Conservation (phyloP, 1,284 basidiomycete species). For the Sporisorium iseilematis-ciliati region DNA sequence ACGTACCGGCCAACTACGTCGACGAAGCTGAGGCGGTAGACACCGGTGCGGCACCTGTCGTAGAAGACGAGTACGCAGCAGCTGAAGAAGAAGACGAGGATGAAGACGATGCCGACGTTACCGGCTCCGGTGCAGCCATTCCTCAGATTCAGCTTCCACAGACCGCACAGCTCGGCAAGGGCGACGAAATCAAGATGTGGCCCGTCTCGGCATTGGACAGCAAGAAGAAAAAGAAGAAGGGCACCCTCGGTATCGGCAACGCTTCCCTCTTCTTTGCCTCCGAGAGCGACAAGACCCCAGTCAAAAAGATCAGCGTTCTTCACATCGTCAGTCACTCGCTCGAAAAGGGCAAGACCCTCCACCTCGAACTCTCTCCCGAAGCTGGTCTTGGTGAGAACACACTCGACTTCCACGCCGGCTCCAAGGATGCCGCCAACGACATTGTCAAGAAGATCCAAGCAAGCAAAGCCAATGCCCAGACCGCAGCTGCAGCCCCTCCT, state of each 20-base stretch:
- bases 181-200: slow-evolving; percentile 69
- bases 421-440: slow-evolving; percentile 62
- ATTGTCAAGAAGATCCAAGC: slow-evolving; percentile 62
- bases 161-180: slow-evolving; percentile 48
- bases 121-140: slow-evolving; percentile 37
- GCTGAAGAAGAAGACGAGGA: slow-evolving; percentile 50
- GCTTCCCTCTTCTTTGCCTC: slow-evolving; percentile 68
- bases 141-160: slow-evolving; percentile 52
- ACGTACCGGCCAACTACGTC: slow-evolving; percentile 68
- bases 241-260: slow-evolving; percentile 68
- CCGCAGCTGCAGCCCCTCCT: slow-evolving; percentile 18
- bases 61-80: slow-evolving; percentile 34
- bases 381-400: slow-evolving; percentile 46
- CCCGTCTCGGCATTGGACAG: slow-evolving; percentile 64
- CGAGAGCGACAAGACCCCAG: slow-evolving; percentile 67
- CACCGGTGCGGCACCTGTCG: slow-evolving; percentile 49
- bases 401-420: slow-evolving; percentile 61
- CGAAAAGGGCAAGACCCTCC: slow-evolving; percentile 67
- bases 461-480: slow-evolving; percentile 54
- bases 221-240: slow-evolving; percentile 68
- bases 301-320: slow-evolving; percentile 63
- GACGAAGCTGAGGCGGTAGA: slow-evolving; percentile 64
- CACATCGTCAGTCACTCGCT: slow-evolving; percentile 55
- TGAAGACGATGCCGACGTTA: slow-evolving; percentile 38
- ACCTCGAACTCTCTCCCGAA: slow-evolving; percentile 55